These are phyloP conservation scores for Adiantum capillusveneris DNA, from an alignment of 75 land plant genomes.

Conservation along the genomic window DNA sequence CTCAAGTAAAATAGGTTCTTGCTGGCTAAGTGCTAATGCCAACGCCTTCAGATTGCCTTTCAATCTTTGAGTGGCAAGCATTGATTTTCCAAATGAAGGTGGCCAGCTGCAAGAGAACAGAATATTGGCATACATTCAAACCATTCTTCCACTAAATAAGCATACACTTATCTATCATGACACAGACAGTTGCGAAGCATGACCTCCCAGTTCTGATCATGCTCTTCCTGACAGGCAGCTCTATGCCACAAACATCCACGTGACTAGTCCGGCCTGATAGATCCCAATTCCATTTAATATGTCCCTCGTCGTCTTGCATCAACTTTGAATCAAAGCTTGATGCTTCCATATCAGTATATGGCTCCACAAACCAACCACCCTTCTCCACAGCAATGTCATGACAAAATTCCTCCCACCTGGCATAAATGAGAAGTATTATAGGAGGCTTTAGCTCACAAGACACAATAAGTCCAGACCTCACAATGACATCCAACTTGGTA, in stretches of 20 bases:
- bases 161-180: too few relatives aligned
- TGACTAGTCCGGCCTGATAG: constrained; percentile 7
- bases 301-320: neutral
- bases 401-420: constrained; percentile 75
- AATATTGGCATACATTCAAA: too few relatives aligned
- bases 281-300: constrained; percentile 14
- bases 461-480: too few relatives aligned
- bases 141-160: too few relatives aligned
- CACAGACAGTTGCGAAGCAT: too few relatives aligned
- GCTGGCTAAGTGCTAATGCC: constrained; percentile 63
- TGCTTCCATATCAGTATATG: constrained; percentile 3
- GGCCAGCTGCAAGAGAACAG: constrained; percentile 7
- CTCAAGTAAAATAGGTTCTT: constrained; percentile 83
- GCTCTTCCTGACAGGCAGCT: constrained; percentile 28
- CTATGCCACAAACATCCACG: constrained; percentile 37
- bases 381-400: constrained; percentile 75
- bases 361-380: constrained; percentile 61
- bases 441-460: too few relatives aligned
- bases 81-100: constrained; percentile 21
- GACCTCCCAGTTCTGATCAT: neutral
- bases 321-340: neutral
- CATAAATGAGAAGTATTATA: too few relatives aligned
- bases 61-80: constrained; percentile 58
- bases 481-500: too few relatives aligned
- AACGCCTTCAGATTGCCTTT: constrained; percentile 62